These are phyloP conservation scores for Lasiosphaeria miniovina DNA, from an alignment of 495 filamentous ascomycete genomes.

Conservation along the genomic window DNA sequence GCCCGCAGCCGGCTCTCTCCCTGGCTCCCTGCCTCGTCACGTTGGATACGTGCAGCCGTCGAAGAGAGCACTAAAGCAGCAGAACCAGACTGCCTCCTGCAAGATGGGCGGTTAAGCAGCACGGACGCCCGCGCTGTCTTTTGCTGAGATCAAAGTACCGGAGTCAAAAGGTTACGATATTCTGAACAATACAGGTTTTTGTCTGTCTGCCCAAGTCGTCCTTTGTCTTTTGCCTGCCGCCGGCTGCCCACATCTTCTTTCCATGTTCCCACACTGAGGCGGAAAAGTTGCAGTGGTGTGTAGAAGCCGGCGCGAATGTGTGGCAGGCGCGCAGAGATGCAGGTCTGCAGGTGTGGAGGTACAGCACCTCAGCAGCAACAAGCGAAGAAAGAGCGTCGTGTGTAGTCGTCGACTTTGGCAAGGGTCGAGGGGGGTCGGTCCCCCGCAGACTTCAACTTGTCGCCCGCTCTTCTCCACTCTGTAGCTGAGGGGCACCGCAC, in stretches of 20 bases:
- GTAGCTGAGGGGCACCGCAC: not conserved
- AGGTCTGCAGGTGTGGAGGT: constrained; percentile 3
- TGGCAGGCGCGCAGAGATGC: not conserved
- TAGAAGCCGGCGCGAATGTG: too few relatives aligned
- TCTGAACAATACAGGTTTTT: too few relatives aligned
- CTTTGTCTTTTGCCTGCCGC: too few relatives aligned
- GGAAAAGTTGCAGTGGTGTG: too few relatives aligned
- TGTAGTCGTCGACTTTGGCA: not conserved
- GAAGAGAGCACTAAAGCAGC: constrained; percentile 12
- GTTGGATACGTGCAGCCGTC: constrained; percentile 19
- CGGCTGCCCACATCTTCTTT: too few relatives aligned
- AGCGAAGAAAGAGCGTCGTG: not conserved
- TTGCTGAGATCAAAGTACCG: not conserved
- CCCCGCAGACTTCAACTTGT: too few relatives aligned
- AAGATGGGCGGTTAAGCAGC: constrained; percentile 44
- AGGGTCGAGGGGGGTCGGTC: not conserved
- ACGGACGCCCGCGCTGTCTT: constrained; percentile 11
- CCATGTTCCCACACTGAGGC: too few relatives aligned
- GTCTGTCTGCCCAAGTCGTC: too few relatives aligned
- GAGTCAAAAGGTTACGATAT: too few relatives aligned
- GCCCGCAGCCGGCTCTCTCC: constrained; percentile 4
- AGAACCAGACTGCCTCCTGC: constrained; percentile 30
- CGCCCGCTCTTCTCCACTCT: too few relatives aligned
- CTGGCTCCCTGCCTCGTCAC: constrained; percentile 16
- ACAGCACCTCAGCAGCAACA: not conserved